These are phyloP conservation scores for Pichia cactophila DNA, from an alignment of 1,139 yeast genomes.

Conservation along the genomic window DNA sequence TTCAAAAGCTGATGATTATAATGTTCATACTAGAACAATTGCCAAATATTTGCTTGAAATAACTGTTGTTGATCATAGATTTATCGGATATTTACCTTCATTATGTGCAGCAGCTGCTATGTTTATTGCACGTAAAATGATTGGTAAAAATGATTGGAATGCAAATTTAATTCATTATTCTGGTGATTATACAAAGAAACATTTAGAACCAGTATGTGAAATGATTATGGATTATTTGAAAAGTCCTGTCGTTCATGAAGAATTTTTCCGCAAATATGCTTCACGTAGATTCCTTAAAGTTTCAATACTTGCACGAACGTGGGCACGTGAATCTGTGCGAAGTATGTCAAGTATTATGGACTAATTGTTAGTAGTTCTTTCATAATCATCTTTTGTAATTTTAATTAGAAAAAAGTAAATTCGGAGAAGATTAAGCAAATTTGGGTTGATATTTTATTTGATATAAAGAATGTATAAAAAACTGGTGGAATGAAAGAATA, in stretches of 20 bases:
- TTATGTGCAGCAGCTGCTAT: constrained; percentile 87
- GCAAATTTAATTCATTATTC: constrained; percentile 82
- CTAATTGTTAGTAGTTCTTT: constrained; percentile 1
- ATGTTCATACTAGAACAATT: constrained; percentile 82
- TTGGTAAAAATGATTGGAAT: constrained; percentile 70
- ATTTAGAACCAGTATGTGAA: constrained; percentile 63
- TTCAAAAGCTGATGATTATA: constrained; percentile 92
- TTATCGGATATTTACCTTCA: constrained; percentile 74
- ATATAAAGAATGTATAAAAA: constrained; percentile 6
- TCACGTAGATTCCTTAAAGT: constrained; percentile 89
- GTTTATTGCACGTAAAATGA: constrained; percentile 76
- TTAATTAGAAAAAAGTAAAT: no score
- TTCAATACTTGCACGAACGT: constrained; percentile 76
- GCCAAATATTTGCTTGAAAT: constrained; percentile 87
- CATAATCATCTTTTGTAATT: no score
- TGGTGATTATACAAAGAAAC: constrained; percentile 79
- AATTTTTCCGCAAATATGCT: constrained; percentile 89
- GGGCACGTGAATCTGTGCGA: constrained; percentile 65
- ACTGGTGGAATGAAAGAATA: not conserved
- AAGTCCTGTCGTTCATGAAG: constrained; percentile 85
- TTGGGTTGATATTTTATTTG: not conserved
- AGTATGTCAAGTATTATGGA: constrained; percentile 33
- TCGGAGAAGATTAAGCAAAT: no score
- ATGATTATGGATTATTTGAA: constrained; percentile 72
- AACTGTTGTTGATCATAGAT: constrained; percentile 70